phyloP scores from a whole-genome alignment of 2,329 filamentous ascomycete species.

The Fusarium citri region DNA sequence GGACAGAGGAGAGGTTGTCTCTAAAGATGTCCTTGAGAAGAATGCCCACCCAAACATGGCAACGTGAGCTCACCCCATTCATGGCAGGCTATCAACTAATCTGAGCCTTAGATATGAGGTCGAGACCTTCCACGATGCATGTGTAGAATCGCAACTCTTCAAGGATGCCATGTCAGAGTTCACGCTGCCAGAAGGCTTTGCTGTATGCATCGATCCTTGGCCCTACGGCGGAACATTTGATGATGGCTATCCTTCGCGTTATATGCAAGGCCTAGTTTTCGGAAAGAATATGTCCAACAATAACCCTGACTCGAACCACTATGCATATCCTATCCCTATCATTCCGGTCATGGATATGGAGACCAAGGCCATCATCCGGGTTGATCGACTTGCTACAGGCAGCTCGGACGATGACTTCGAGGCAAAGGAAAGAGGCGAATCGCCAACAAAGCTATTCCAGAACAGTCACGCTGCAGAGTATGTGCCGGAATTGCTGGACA shows the following conservation, averaged over 20 bases:
- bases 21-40: slow-evolving; percentile 39
- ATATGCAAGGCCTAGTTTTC: slow-evolving; percentile 64
- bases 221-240: slow-evolving; percentile 68
- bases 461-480: slow-evolving; percentile 54
- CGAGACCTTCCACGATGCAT: slow-evolving; percentile 52
- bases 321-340: slow-evolving; percentile 69
- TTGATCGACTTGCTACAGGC: slow-evolving; percentile 67
- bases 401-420: slow-evolving; percentile 59
- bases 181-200: slow-evolving; percentile 51
- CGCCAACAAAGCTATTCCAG: slow-evolving; percentile 55
- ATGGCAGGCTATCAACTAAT: not conserved
- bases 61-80: slow-evolving; percentile 27
- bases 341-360: slow-evolving; percentile 69
- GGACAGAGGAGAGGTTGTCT: slow-evolving; percentile 47
- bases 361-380: slow-evolving; percentile 65
- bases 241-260: slow-evolving; percentile 50
- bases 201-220: slow-evolving; percentile 68
- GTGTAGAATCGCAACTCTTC: slow-evolving; percentile 58
- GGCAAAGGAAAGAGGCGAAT: slow-evolving; percentile 49
- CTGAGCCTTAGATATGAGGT: not conserved
- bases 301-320: slow-evolving; percentile 70
- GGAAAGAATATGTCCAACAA: slow-evolving; percentile 56
- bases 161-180: slow-evolving; percentile 54
- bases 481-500: slow-evolving; percentile 62
- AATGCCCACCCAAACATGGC: slow-evolving; percentile 54